Evolutionary conservation across 208 protist species (phyloP).

Genomic region (Trypanosoma rangeli): DNA sequence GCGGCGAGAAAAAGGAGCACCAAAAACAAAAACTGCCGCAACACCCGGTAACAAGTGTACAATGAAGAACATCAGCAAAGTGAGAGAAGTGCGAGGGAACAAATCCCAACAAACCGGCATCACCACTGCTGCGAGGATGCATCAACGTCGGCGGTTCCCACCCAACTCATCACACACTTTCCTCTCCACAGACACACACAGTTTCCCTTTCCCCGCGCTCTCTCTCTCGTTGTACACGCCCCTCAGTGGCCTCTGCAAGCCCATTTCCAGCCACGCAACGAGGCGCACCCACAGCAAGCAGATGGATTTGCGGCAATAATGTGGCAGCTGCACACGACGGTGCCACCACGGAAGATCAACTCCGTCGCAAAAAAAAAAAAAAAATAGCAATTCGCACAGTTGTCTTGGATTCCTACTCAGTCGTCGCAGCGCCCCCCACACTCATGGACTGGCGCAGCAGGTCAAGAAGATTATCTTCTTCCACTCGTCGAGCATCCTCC

Average conservation of each 20-base stretch:
- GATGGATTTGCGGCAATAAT: neutral
- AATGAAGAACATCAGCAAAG: neutral
- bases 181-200: too few relatives aligned
- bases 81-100: neutral
- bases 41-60: neutral
- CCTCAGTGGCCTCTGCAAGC: too few relatives aligned
- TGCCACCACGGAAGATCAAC: neutral
- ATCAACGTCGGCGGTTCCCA: neutral
- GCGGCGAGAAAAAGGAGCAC: neutral
- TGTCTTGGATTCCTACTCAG: neutral
- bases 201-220: too few relatives aligned
- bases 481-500: constrained; percentile 23
- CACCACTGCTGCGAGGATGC: neutral
- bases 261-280: too few relatives aligned
- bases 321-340: neutral
- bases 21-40: neutral
- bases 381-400: neutral
- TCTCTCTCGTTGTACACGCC: too few relatives aligned
- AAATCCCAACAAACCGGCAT: neutral
- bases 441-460: constrained; percentile 29
- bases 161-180: neutral
- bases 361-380: neutral
- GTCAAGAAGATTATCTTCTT: constrained; percentile 32
- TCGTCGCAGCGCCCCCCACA: neutral
- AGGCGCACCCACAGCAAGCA: too few relatives aligned